These are phyloP conservation scores for Coelastrella sp. DNA, from an alignment of 139 green algal species.

Conservation along the genomic window DNA sequence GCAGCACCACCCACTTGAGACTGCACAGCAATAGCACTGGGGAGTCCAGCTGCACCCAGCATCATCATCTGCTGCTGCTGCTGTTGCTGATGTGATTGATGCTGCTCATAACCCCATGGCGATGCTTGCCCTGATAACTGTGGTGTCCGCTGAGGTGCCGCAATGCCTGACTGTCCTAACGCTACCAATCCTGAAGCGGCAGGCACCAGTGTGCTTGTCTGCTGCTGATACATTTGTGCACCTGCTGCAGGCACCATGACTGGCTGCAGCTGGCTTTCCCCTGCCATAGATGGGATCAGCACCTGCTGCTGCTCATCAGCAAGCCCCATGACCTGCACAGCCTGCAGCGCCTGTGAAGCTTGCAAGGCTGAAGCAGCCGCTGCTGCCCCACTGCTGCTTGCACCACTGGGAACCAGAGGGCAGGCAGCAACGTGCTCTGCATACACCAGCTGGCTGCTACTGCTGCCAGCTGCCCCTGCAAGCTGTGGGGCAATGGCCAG, in stretches of 20 bases:
- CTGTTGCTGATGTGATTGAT: neutral
- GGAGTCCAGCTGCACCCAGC: neutral
- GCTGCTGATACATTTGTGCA: neutral
- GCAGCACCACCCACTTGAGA: neutral
- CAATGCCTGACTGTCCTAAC: too few species aligned
- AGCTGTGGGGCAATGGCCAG: constrained; percentile 1
- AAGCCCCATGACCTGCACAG: neutral
- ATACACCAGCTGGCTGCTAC: constrained; percentile 4
- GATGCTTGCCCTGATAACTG: too few species aligned
- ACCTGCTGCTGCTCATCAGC: neutral
- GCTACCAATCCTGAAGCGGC: too few species aligned
- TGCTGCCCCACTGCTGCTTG: neutral
- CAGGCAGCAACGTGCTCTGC: neutral
- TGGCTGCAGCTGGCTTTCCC: neutral
- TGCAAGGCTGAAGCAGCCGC: neutral
- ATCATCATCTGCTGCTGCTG: neutral
- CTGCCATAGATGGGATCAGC: neutral
- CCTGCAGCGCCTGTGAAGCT: neutral
- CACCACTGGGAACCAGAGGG: neutral
- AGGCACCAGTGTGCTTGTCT: neutral
- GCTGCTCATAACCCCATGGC: neutral
- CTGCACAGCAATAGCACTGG: neutral
- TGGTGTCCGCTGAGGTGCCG: too few species aligned
- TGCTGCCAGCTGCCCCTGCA: neutral
- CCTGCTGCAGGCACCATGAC: neutral